Evolutionary conservation across 2,329 filamentous ascomycete genomes (phyloP).

Genomic region (Ceratocystis diversiconidia): DNA sequence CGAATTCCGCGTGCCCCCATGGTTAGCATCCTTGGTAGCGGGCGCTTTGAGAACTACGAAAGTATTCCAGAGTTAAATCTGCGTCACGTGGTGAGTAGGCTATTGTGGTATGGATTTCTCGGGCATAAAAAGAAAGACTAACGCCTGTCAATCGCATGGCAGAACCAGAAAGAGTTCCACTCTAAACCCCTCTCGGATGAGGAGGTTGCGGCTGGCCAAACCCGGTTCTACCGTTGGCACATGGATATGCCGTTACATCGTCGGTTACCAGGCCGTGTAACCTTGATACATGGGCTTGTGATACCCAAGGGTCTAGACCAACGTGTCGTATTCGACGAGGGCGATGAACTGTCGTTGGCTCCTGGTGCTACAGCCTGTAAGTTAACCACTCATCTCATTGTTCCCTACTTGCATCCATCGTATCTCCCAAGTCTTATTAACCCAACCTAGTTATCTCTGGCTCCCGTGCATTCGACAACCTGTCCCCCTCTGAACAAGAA

Average conservation of each 20-base stretch:
- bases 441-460: slow-evolving; percentile 12
- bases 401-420: too few relatives aligned
- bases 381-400: background rate
- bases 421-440: background rate
- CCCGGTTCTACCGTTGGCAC: slow-evolving; percentile 17
- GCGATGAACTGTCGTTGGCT: slow-evolving; percentile 3
- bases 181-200: slow-evolving; percentile 11
- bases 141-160: background rate
- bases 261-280: slow-evolving; percentile 16
- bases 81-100: slow-evolving; percentile 14
- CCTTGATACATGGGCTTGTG: slow-evolving; percentile 15
- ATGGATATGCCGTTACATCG: slow-evolving; percentile 17
- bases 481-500: slow-evolving; percentile 13
- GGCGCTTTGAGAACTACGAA: slow-evolving; percentile 14
- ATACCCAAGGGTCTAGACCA: slow-evolving; percentile 14
- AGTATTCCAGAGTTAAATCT: slow-evolving; percentile 12
- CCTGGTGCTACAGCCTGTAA: slow-evolving; percentile 15
- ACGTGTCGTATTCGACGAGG: slow-evolving; percentile 14
- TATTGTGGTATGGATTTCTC: background rate
- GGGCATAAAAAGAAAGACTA: too few relatives aligned
- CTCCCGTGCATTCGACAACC: slow-evolving; percentile 16
- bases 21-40: slow-evolving; percentile 16
- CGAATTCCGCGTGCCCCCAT: slow-evolving; percentile 16
- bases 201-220: slow-evolving; percentile 15
- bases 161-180: slow-evolving; percentile 18